Conservation (phyloP, 192 early-diverging fungal species). For the Jimgerdemannia flammicorona region DNA sequence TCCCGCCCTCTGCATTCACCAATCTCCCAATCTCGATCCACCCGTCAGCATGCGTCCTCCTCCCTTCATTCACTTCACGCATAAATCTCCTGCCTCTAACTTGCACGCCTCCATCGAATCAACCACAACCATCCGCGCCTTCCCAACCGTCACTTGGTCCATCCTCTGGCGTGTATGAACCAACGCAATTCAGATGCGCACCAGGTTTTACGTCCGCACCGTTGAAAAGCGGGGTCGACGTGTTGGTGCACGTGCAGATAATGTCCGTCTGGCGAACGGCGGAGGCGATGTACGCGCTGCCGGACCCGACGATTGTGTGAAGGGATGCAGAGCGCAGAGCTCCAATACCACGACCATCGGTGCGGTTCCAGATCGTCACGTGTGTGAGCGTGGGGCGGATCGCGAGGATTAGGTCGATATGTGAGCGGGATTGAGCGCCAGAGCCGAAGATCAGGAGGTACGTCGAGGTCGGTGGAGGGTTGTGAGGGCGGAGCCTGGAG, state of each 20-base stretch:
- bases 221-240: conserved; percentile 28
- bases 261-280: conserved; percentile 40
- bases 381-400: conserved; percentile 33
- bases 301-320: conserved; percentile 25
- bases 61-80: conserved; percentile 27
- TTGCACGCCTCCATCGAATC: conserved; percentile 38
- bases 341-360: conserved; percentile 29
- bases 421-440: conserved; percentile 45
- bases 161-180: conserved; percentile 44
- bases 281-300: conserved; percentile 11
- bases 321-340: conserved; percentile 16
- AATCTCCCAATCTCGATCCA: conserved; percentile 31
- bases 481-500: conserved; percentile 43
- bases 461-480: conserved; percentile 20
- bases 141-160: conserved; percentile 31
- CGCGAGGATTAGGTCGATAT: conserved; percentile 42
- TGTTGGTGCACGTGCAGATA: conserved; percentile 52
- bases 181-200: conserved; percentile 46
- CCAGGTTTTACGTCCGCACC: conserved; percentile 40
- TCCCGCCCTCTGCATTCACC: background rate
- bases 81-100: conserved; percentile 45
- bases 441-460: conserved; percentile 46
- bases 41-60: conserved; percentile 4
- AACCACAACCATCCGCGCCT: conserved; percentile 31
- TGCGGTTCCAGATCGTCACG: conserved; percentile 43